phyloP scores from a whole-genome alignment of 2,329 filamentous ascomycete species.

The Rugonectria rugulosa region DNA sequence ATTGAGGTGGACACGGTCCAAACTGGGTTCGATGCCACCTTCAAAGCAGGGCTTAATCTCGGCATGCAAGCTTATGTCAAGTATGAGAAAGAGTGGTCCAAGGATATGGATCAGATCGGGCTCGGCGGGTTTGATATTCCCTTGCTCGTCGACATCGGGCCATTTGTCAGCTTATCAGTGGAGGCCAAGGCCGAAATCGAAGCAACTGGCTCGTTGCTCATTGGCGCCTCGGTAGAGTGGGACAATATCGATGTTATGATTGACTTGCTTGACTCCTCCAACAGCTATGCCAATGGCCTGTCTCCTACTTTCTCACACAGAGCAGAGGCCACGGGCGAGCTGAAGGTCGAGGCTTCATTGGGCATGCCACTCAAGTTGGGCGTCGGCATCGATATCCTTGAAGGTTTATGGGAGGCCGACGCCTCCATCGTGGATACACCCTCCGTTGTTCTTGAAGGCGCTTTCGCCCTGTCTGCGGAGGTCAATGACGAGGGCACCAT shows the following conservation, averaged over 20 bases:
- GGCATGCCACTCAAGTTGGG: conserved; percentile 9
- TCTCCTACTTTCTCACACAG: not conserved
- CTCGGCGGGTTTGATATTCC: not conserved
- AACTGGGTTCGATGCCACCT: not conserved
- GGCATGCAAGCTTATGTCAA: conserved; percentile 8
- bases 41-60: conserved; percentile 8
- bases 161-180: conserved; percentile 3
- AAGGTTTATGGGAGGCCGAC: not conserved
- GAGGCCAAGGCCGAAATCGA: not conserved
- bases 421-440: conserved; percentile 9
- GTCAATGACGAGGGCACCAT: not conserved
- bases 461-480: not conserved
- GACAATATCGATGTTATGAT: conserved; percentile 7
- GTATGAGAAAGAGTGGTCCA: conserved; percentile 1
- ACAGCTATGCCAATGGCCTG: not conserved
- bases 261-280: not conserved
- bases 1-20: not conserved
- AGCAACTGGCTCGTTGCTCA: conserved; percentile 6
- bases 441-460: not conserved
- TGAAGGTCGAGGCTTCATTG: not conserved
- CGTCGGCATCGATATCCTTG: not conserved
- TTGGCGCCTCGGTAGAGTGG: conserved; percentile 1
- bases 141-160: not conserved
- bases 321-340: not conserved
- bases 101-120: not conserved